Evolutionary conservation across 2,329 filamentous ascomycete genomes (phyloP).

Genomic region (Pestalotiopsis sp.): DNA sequence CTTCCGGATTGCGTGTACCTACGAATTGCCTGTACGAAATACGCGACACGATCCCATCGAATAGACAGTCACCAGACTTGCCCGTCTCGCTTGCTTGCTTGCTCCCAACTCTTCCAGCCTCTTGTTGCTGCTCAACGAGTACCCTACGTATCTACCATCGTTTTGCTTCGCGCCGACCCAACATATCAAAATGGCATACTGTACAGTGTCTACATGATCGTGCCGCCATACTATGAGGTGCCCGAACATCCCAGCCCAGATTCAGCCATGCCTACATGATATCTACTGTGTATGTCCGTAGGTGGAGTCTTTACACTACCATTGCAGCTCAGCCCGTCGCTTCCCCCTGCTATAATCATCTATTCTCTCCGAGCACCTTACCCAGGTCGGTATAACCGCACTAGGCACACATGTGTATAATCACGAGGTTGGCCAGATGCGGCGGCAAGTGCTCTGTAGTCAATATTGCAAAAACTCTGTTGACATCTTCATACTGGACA

Average conservation of each 20-base stretch:
- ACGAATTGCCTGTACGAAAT: neutral
- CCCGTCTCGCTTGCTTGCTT: neutral
- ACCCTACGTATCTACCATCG: neutral
- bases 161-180: neutral
- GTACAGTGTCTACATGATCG: neutral
- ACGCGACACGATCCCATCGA: neutral
- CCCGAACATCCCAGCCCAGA: neutral
- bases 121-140: neutral
- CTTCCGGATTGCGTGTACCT: too few relatives aligned
- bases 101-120: neutral
- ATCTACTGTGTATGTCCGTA: too few relatives aligned
- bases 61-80: neutral
- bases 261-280: too few relatives aligned
- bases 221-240: neutral
- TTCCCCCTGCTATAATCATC: too few relatives aligned
- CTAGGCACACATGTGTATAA: too few relatives aligned
- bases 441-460: too few relatives aligned
- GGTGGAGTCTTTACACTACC: too few relatives aligned
- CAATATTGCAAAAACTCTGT: too few relatives aligned
- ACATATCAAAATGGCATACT: neutral
- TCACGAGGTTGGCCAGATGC: too few relatives aligned
- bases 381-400: too few relatives aligned
- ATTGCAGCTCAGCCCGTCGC: too few relatives aligned
- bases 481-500: neutral
- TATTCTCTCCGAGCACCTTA: too few relatives aligned